phyloP scores from a whole-genome alignment of 306 rosid species.

The Quercus dentata region DNA sequence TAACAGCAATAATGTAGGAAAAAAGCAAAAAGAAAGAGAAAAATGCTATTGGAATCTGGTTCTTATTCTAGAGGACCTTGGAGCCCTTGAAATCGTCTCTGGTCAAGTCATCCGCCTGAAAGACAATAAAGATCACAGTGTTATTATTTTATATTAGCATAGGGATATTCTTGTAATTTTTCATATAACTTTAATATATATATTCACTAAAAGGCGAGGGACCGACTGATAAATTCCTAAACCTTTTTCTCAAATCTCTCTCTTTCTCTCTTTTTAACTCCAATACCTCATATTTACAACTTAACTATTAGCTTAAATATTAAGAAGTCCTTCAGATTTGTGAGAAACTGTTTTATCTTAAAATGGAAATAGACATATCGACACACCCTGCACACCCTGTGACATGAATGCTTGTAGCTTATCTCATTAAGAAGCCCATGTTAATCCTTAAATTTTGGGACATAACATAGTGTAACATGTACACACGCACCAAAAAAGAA shows the following conservation, averaged over 20 bases:
- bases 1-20: not conserved
- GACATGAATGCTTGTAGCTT: not conserved
- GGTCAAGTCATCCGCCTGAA: conserved; percentile 70
- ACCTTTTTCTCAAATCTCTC: too few relatives aligned
- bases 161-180: too few relatives aligned
- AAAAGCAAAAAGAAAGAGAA: not conserved
- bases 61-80: conserved; percentile 52
- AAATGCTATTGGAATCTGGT: not conserved
- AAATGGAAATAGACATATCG: not conserved
- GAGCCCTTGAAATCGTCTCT: conserved; percentile 83
- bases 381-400: not conserved
- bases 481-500: not conserved
- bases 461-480: not conserved
- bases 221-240: too few relatives aligned
- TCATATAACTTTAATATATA: too few relatives aligned
- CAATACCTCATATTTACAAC: too few relatives aligned
- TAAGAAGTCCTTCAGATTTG: not conserved
- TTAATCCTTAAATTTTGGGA: not conserved
- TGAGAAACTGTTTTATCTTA: not conserved
- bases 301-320: too few relatives aligned
- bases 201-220: too few relatives aligned
- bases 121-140: conserved; percentile 3
- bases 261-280: too few relatives aligned
- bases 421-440: not conserved
- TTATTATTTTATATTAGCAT: too few relatives aligned